phyloP scores from a whole-genome alignment of 352 stramenopile genomes.

The Globisporangium spinosum region DNA sequence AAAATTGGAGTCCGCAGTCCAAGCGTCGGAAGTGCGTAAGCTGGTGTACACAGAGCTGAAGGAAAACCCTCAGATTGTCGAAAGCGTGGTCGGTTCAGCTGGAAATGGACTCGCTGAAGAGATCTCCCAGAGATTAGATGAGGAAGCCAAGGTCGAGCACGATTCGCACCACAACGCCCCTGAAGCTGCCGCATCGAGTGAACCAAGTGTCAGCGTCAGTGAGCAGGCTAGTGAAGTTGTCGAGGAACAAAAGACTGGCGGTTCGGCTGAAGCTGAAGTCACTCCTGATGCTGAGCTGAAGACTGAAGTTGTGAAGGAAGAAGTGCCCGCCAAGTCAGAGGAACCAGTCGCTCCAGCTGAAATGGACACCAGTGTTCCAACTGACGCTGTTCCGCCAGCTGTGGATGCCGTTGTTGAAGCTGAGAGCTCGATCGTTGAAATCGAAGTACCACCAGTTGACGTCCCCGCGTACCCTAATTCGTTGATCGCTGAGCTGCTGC shows the following conservation, averaged over 20 bases:
- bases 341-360: not conserved
- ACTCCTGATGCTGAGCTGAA: not conserved
- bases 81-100: constrained; percentile 2
- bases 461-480: not conserved
- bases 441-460: constrained; percentile 10
- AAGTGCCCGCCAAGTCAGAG: not conserved
- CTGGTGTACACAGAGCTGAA: constrained; percentile 21
- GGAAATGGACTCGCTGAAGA: not conserved
- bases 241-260: not conserved
- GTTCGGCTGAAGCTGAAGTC: not conserved
- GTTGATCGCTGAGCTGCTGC: constrained; percentile 15
- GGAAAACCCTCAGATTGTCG: constrained; percentile 14
- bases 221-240: not conserved
- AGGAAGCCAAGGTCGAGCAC: constrained; percentile 3
- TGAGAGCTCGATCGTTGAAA: constrained; percentile 8
- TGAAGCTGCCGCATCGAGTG: not conserved
- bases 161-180: not conserved
- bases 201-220: not conserved
- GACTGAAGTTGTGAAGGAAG: not conserved
- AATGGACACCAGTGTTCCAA: not conserved
- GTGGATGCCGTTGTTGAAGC: not conserved
- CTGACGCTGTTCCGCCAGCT: not conserved
- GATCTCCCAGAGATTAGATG: not conserved
- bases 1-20: constrained; percentile 16
- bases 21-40: constrained; percentile 19